Evolutionary conservation across 257 asterid species (phyloP), one percentile per base, ranked within the genome.

Genomic region (Datura wrightii): DNA sequence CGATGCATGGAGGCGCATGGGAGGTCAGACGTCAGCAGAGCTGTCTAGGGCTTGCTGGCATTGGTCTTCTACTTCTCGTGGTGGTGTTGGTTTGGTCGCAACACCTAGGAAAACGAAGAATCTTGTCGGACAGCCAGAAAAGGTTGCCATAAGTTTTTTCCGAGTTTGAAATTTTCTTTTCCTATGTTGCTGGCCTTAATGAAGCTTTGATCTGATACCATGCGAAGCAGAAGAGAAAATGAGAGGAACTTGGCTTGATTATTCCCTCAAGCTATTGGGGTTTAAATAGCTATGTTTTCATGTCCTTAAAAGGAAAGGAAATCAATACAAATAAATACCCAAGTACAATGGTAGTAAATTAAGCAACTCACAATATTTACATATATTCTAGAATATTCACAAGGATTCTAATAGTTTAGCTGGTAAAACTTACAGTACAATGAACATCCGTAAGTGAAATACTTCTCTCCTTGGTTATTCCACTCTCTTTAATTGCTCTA

Each of bases 401-500:
- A 9, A 60, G 15, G 37, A 60, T 19, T 59, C 66, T 59, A 4
- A 3, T 11, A 60, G 70, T 71, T 44, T 19, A 72, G 46, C 80
- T 72, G 58, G 80, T 72, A 72, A 72, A 72, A 46, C n/a, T 72
- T 44, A 72, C 58, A 46, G 59, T 50, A 46, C 11, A 46, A 10
- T 46, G 41, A 72, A 41, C 58, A 72, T 72, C 58, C 58, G 10
- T 14, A 46, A 19, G 80, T 72, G 80, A 46, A 72, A 46, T 44
- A 39, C 56, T 46, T 58, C 6, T 72, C 58, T 72, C 19, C 80
- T 50, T 10, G 80, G 80, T 72, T 72, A 41, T 46, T 46, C 58
- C 80, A 7, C 55, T 72, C 80, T 72, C 19, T 72, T 13, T 24
- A 19, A 72, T 19, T 72, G 59, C 80, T 46, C 80, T 46, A 72